Base-by-base conservation (phyloP, 257 asterid genomes). In the Nemophila menziesii region DNA sequence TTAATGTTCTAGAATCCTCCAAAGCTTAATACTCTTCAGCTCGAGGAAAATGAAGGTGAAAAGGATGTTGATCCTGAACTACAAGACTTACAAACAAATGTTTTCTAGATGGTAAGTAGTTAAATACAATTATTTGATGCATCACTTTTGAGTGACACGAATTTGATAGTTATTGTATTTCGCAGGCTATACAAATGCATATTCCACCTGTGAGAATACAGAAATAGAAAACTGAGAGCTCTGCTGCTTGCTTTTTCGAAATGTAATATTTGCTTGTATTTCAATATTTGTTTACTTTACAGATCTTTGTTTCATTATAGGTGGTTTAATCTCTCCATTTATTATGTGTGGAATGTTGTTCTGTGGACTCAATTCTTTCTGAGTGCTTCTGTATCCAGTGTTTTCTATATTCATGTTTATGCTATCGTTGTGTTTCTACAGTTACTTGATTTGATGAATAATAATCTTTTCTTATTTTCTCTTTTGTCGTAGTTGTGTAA, bases 71-170 rank as follows among this genome's bases (percentile, higher is more conserved):
- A 84, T 57, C 83, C 85, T 19, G 81, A 65, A 44, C 60, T 89
- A 20, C 73, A 84, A 19, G 96, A 89, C 67, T 73, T 89, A 69
- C 96, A 80, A 34, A 68, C 68, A 55, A 80, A 84, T 54, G 79
- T 89, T 22, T 89, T 84, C 77, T 89, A 49, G 73, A 52, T 49
- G 82, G 78, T 75, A 61, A 7, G 33, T 39, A 43, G 39, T 17
- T 26, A 20, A 17, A 24, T 29, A 7, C 11, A 9, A n/a, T 46
- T 27, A 17, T 4, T 22, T 20, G 13, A 18, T 12, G 33, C 22
- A 20, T n/a, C 8, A 16, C 9, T 16, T 45, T 26, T 20, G 34
- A 20, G 11, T 7, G n/a, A 10, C 16, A 33, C 18, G 22, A 39
- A 44, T 15, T 21, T 43, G 7, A 48, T 27, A 15, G n/a, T 22